Conservation (phyloP, 441 rosid genomes). For the Pelargonium fulgidum region DNA sequence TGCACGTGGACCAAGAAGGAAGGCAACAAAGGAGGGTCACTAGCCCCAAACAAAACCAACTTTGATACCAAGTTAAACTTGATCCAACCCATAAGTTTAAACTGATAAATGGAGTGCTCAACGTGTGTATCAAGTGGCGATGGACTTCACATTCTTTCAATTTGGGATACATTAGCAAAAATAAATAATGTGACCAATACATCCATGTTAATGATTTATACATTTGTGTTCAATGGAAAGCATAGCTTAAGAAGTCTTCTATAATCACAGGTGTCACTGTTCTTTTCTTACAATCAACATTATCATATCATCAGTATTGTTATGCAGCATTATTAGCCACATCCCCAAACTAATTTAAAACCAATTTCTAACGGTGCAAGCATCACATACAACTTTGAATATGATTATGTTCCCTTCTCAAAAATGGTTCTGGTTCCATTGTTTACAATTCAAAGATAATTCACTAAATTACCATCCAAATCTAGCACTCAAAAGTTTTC, state of each 20-base stretch:
- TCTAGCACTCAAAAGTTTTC: constrained; percentile 6
- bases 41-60: too few relatives aligned
- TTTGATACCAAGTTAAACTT: too few relatives aligned
- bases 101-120: too few relatives aligned
- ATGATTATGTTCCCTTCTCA: neutral
- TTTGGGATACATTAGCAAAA: too few relatives aligned
- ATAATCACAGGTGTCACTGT: neutral
- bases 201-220: neutral
- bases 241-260: neutral
- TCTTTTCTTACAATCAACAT: constrained; percentile 1
- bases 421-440: neutral
- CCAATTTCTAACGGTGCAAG: neutral
- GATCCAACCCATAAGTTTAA: too few relatives aligned
- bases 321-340: neutral
- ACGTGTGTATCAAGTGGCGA: too few relatives aligned
- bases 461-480: neutral
- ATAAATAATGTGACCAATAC: neutral
- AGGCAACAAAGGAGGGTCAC: too few relatives aligned
- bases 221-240: neutral
- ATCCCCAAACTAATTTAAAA: neutral
- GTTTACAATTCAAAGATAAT: constrained; percentile 2
- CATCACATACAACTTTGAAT: neutral
- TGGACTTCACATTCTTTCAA: too few relatives aligned
- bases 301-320: constrained; percentile 1
- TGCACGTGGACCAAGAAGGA: too few relatives aligned